These are phyloP conservation scores for Wallacemonas sp. DNA, from an alignment of 208 protist genomes.

Conservation along the genomic window DNA sequence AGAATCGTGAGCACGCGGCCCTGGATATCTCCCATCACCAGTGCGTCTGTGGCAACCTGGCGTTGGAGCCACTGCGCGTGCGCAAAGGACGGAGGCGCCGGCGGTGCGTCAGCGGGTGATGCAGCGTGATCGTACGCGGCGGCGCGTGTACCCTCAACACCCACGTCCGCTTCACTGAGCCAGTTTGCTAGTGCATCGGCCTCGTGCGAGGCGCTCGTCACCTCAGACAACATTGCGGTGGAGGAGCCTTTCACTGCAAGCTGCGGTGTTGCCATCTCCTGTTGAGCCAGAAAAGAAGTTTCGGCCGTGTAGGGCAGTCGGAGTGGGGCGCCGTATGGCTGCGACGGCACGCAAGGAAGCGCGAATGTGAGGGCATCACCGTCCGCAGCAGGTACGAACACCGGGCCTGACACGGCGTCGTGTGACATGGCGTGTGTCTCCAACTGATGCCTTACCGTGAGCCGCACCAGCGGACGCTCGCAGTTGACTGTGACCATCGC, in stretches of 20 bases:
- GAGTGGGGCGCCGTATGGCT: constrained; percentile 31
- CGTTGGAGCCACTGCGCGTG: constrained; percentile 85
- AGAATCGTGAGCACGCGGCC: constrained; percentile 29
- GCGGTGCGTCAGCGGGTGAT: too few relatives aligned
- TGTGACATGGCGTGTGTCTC: constrained; percentile 24
- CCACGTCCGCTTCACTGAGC: background rate
- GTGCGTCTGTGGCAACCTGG: constrained; percentile 52
- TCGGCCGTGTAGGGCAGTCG: constrained; percentile 35
- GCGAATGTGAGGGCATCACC: constrained; percentile 37
- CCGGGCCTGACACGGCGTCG: background rate
- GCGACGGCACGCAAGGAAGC: constrained; percentile 34
- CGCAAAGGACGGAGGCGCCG: constrained; percentile 34
- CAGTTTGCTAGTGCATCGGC: background rate
- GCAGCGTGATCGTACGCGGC: too few relatives aligned
- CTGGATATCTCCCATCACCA: constrained; percentile 56
- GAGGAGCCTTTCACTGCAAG: background rate
- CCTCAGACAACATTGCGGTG: too few relatives aligned
- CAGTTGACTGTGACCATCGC: constrained; percentile 57
- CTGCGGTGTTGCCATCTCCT: background rate
- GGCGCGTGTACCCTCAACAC: too few relatives aligned
- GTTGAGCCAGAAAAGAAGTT: constrained; percentile 16
- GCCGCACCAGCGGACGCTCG: constrained; percentile 41
- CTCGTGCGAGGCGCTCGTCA: too few relatives aligned
- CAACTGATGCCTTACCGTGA: constrained; percentile 63
- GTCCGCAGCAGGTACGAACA: constrained; percentile 28